Percentiles rank a stretch among this genome's conserved stretches.
phyloP scores from a whole-genome alignment of 805 yeast species.

The Wickerhamomyces subpelliculosus region DNA sequence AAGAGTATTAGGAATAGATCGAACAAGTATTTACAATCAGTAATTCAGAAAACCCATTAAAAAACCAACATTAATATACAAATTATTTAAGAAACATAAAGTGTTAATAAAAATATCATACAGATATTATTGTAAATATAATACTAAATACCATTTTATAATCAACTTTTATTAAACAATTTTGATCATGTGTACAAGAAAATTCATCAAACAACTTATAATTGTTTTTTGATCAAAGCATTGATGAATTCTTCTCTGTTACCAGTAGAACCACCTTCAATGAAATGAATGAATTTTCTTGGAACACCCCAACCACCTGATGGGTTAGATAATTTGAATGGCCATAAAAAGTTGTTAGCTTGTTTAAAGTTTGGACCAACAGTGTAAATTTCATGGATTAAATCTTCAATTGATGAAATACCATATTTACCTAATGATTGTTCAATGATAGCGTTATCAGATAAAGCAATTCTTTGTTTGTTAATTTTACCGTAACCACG shows the following conservation, averaged over 20 bases:
- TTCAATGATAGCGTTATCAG: slow-evolving; percentile 86
- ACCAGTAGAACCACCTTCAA: slow-evolving; percentile 98
- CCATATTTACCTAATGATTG: slow-evolving; percentile 87
- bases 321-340: slow-evolving; percentile 95
- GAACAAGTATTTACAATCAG: too few relatives aligned
- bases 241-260: slow-evolving; percentile 96
- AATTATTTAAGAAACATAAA: too few relatives aligned
- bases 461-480: slow-evolving; percentile 89
- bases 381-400: slow-evolving; percentile 92
- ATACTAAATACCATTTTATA: not conserved
- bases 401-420: slow-evolving; percentile 85
- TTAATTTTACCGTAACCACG: slow-evolving; percentile 96
- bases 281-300: slow-evolving; percentile 95
- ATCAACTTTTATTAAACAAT: not conserved
- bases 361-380: slow-evolving; percentile 99
- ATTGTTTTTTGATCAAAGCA: slow-evolving; percentile 66
- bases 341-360: slow-evolving; percentile 98
- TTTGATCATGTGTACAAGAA: not conserved
- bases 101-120: too few relatives aligned
- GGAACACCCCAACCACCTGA: slow-evolving; percentile 96
- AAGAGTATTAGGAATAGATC: too few relatives aligned
- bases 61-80: too few relatives aligned
- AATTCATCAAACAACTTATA: slow-evolving; percentile 15
- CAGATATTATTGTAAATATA: too few relatives aligned
- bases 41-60: too few relatives aligned